Conservation (phyloP, 257 asterid genomes). For the Solanum boliviense region DNA sequence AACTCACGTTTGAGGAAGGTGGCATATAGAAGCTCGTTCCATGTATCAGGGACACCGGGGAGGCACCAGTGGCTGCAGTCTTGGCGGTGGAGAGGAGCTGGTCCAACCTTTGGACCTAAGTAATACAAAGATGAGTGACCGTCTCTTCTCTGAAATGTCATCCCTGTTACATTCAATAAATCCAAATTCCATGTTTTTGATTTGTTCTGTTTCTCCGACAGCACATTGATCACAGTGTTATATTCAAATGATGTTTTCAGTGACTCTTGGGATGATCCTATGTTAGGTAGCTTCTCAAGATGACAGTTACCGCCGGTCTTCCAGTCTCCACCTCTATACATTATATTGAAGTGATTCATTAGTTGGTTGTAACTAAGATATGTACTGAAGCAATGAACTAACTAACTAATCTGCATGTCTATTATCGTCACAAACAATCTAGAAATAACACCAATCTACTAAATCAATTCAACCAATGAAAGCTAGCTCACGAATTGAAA, state of each 20-base stretch:
- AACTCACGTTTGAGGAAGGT: slow-evolving; percentile 1
- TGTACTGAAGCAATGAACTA: not conserved
- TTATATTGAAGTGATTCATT: not conserved
- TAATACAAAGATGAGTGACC: slow-evolving; percentile 4
- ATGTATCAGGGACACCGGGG: slow-evolving; percentile 9
- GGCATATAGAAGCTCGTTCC: slow-evolving; percentile 7
- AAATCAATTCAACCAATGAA: not conserved
- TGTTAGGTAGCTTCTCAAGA: slow-evolving; percentile 6
- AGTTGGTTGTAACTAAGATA: not conserved
- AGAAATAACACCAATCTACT: not conserved
- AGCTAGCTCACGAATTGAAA: not conserved
- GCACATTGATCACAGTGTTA: not conserved
- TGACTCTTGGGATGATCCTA: not conserved
- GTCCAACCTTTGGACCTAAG: not conserved
- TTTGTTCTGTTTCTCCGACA: not conserved
- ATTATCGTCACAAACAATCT: not conserved
- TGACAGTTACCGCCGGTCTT: slow-evolving; percentile 11
- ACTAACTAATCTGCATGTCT: not conserved
- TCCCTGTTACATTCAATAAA: not conserved
- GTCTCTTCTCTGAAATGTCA: slow-evolving; percentile 1
- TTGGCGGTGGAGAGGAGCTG: slow-evolving; percentile 4
- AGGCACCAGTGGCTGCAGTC: slow-evolving; percentile 14
- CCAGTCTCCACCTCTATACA: slow-evolving; percentile 15
- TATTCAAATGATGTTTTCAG: not conserved
- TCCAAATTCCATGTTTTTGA: not conserved